Conservation (phyloP, 1,284 basidiomycete genomes). For the Cryptococcus deneoformans region DNA sequence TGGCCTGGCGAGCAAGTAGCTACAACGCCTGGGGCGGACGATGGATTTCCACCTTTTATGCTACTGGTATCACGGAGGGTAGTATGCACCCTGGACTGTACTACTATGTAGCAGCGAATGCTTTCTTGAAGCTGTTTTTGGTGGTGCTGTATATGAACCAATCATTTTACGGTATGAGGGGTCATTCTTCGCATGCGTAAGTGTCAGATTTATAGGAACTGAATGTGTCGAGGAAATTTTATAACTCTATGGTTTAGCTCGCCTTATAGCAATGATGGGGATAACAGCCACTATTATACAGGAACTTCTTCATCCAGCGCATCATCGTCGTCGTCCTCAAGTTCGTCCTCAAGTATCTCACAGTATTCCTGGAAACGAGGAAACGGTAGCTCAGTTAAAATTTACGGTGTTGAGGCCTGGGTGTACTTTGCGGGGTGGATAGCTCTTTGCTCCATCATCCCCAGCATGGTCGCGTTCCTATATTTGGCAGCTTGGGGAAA, state of each 20-base stretch:
- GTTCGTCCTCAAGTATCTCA: background rate
- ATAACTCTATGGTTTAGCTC: background rate
- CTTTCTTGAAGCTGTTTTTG: conserved; percentile 24
- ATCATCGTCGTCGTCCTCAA: background rate
- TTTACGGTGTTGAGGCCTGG: conserved; percentile 9
- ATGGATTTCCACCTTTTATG: conserved; percentile 20
- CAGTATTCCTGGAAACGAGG: background rate
- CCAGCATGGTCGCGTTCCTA: conserved; percentile 10
- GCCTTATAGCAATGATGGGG: background rate
- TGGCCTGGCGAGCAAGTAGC: conserved; percentile 16
- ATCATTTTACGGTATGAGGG: conserved; percentile 24
- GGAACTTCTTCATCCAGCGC: background rate
- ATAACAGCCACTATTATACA: background rate
- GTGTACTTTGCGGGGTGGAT: conserved; percentile 9
- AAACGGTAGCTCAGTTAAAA: background rate
- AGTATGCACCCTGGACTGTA: conserved; percentile 11
- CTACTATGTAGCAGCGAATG: conserved; percentile 17
- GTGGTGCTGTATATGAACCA: conserved; percentile 29
- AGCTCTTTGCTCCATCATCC: conserved; percentile 5
- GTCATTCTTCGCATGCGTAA: conserved; percentile 13
- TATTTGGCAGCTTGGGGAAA: conserved; percentile 7
- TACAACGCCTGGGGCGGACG: conserved; percentile 14
- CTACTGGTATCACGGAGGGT: conserved; percentile 18
- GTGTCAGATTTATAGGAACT: background rate
- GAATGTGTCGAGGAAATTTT: background rate